phyloP scores from a whole-genome alignment of 2,329 filamentous ascomycete species.

The Bipolaris gigantea region DNA sequence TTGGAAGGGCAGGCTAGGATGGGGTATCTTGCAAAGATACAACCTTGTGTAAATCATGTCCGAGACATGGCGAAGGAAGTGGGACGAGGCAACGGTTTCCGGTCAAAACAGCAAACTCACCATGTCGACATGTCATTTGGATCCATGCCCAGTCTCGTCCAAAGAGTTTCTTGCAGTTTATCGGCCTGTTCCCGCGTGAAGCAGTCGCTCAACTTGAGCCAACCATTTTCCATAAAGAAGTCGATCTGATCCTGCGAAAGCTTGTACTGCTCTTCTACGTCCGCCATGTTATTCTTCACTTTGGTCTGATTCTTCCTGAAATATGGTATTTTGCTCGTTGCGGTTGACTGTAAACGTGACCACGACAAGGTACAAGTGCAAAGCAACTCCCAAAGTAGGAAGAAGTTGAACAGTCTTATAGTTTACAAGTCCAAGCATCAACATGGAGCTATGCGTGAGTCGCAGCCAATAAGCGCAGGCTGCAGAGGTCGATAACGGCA shows the following conservation, averaged over 20 bases:
- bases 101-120: slow-evolving; percentile 31
- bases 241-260: slow-evolving; percentile 53
- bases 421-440: neutral
- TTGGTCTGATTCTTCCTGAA: neutral
- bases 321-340: neutral
- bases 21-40: neutral
- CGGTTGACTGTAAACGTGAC: neutral
- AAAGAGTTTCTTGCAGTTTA: slow-evolving; percentile 56
- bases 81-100: neutral
- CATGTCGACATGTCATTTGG: slow-evolving; percentile 67
- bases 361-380: neutral
- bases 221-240: slow-evolving; percentile 61
- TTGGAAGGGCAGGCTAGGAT: neutral
- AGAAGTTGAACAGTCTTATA: slow-evolving; percentile 4
- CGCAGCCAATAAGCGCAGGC: neutral
- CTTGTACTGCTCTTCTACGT: slow-evolving; percentile 27
- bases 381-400: neutral
- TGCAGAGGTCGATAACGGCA: slow-evolving; percentile 9
- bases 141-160: slow-evolving; percentile 67
- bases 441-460: neutral
- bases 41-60: neutral
- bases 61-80: too few relatives aligned
- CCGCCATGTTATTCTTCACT: slow-evolving; percentile 2
- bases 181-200: slow-evolving; percentile 54
- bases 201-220: slow-evolving; percentile 57